phyloP scores from a whole-genome alignment of 192 early-diverging fungal species.

The Backusella luteola region DNA sequence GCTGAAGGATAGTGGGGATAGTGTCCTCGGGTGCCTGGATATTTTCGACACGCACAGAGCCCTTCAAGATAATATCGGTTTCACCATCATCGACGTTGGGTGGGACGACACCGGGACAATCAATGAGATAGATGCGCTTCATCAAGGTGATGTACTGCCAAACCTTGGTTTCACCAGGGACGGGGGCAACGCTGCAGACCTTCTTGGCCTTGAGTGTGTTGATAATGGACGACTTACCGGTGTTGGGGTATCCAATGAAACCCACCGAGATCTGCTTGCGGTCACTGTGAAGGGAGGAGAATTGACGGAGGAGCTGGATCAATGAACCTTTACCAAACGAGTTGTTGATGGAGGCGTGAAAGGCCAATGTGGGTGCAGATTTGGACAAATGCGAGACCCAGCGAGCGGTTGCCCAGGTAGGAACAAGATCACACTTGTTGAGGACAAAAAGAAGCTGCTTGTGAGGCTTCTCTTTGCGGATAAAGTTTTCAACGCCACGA shows the following conservation, averaged over 20 bases:
- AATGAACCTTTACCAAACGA: constrained; percentile 99
- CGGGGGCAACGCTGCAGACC: constrained; percentile 97
- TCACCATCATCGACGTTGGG: constrained; percentile 85
- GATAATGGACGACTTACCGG: constrained; percentile 97
- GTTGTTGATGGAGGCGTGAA: constrained; percentile 97
- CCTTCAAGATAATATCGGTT: constrained; percentile 95
- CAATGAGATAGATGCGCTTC: constrained; percentile 97
- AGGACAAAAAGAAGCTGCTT: constrained; percentile 96
- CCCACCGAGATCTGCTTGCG: constrained; percentile 99
- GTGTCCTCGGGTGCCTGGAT: constrained; percentile 87
- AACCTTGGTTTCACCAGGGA: constrained; percentile 96
- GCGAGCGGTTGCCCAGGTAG: constrained; percentile 96
- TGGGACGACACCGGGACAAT: constrained; percentile 98
- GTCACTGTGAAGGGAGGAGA: constrained; percentile 89
- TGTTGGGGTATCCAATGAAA: constrained; percentile 98
- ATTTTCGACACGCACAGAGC: constrained; percentile 92
- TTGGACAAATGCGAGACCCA: constrained; percentile 93
- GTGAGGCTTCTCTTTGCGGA: constrained; percentile 91
- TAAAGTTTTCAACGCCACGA: constrained; percentile 84
- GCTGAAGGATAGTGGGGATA: constrained; percentile 76
- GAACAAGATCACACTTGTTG: constrained; percentile 99
- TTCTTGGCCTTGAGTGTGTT: constrained; percentile 95
- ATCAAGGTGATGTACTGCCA: constrained; percentile 99
- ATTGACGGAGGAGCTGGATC: constrained; percentile 98
- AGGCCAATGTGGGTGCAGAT: constrained; percentile 94